These are phyloP conservation scores for Trichoderma guizhouense DNA, from an alignment of 2,329 filamentous ascomycete genomes.

Conservation along the genomic window DNA sequence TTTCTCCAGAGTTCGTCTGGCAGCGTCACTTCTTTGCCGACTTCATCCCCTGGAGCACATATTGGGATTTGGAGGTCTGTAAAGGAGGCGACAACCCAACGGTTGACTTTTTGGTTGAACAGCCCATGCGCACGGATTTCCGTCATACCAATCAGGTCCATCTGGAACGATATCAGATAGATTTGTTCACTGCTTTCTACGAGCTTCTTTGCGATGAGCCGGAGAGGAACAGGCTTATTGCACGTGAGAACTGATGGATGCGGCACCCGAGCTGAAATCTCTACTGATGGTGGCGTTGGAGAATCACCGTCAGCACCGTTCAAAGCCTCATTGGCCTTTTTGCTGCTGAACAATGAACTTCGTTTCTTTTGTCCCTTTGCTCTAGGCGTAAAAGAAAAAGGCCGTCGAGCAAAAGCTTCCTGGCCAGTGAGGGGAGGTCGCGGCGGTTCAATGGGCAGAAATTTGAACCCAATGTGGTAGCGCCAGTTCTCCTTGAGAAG, in stretches of 20 bases:
- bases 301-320: conserved; percentile 30
- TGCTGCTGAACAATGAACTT: conserved; percentile 55
- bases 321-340: conserved; percentile 27
- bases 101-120: conserved; percentile 63
- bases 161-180: conserved; percentile 73
- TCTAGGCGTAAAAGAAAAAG: conserved; percentile 54
- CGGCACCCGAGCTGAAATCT: conserved; percentile 74
- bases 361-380: conserved; percentile 46
- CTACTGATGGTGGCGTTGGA: conserved; percentile 60
- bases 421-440: conserved; percentile 63
- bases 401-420: conserved; percentile 80
- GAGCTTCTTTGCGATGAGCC: conserved; percentile 75
- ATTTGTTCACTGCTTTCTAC: conserved; percentile 66
- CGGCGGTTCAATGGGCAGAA: conserved; percentile 89
- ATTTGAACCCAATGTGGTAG: conserved; percentile 67
- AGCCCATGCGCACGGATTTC: conserved; percentile 76
- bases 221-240: conserved; percentile 78
- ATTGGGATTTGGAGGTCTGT: conserved; percentile 70
- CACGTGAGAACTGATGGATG: conserved; percentile 86
- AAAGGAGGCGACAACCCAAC: conserved; percentile 72
- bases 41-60: conserved; percentile 47
- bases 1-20: conserved; percentile 71
- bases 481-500: conserved; percentile 90
- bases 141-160: conserved; percentile 78
- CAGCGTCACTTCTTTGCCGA: conserved; percentile 66